A percentile compares a stretch with the other conserved stretches of the same genome.
Evolutionary conservation across 805 yeast species (phyloP).

Genomic region (Clavispora fructus): DNA sequence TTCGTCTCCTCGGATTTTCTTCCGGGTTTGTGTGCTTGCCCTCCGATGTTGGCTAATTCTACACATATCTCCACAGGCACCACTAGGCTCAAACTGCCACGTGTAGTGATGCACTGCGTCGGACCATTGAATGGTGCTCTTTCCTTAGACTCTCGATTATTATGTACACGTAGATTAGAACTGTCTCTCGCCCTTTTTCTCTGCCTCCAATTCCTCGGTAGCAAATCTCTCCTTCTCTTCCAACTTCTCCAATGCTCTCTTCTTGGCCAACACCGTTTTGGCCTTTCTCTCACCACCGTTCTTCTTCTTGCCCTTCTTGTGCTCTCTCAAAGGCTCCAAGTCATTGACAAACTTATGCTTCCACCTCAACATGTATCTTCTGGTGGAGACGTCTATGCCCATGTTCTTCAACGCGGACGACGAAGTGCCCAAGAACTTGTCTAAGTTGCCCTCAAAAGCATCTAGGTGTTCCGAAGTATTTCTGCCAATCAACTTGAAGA

Average conservation of each 20-base stretch:
- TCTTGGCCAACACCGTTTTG: conserved; percentile 46
- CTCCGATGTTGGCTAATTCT: no score
- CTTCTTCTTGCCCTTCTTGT: conserved; percentile 64
- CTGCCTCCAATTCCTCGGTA: conserved; percentile 36
- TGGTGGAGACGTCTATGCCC: conserved; percentile 68
- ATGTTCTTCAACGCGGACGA: conserved; percentile 59
- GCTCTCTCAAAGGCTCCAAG: conserved; percentile 47
- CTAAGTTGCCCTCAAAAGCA: conserved; percentile 54
- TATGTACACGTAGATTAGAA: conserved; percentile 21
- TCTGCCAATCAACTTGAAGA: conserved; percentile 77
- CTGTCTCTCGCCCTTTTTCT: conserved; percentile 37
- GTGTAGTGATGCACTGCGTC: no score
- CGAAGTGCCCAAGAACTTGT: conserved; percentile 53
- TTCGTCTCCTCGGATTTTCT: no score
- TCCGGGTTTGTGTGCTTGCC: no score
- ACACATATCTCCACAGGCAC: no score
- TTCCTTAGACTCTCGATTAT: neutral
- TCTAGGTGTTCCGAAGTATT: conserved; percentile 62
- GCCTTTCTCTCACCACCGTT: conserved; percentile 85
- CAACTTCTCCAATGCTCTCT: conserved; percentile 54
- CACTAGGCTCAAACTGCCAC: no score
- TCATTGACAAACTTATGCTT: conserved; percentile 60
- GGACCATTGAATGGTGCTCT: neutral
- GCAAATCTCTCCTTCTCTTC: conserved; percentile 44
- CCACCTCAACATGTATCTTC: conserved; percentile 74